Evolutionary conservation across 805 yeast species (phyloP).

Genomic region (Pichia thaimueangensis): DNA sequence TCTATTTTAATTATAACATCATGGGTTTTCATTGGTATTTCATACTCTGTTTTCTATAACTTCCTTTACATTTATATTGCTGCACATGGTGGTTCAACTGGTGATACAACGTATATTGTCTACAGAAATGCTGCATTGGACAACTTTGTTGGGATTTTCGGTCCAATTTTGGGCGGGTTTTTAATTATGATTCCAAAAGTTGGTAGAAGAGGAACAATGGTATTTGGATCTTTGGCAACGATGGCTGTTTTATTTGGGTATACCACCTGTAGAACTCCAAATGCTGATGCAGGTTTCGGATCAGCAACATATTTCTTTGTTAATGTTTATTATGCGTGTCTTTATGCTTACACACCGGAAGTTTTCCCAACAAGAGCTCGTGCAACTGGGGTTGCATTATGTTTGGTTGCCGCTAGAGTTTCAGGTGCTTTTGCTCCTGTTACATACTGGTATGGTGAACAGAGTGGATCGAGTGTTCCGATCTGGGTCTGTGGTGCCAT

Average conservation of each 20-base stretch:
- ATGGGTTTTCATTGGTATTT: slow-evolving; percentile 54
- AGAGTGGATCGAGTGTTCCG: slow-evolving; percentile 48
- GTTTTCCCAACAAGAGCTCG: slow-evolving; percentile 46
- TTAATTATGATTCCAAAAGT: slow-evolving; percentile 29
- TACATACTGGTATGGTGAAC: slow-evolving; percentile 43
- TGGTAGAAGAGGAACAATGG: slow-evolving; percentile 55
- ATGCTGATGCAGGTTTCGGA: slow-evolving; percentile 46
- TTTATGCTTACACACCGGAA: slow-evolving; percentile 65
- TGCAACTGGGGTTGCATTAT: slow-evolving; percentile 57
- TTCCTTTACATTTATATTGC: slow-evolving; percentile 48
- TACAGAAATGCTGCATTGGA: slow-evolving; percentile 45
- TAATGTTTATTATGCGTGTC: slow-evolving; percentile 48
- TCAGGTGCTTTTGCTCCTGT: slow-evolving; percentile 55
- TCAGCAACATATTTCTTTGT: slow-evolving; percentile 43
- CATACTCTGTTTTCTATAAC: slow-evolving; percentile 52
- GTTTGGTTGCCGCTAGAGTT: slow-evolving; percentile 48
- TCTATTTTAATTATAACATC: slow-evolving; percentile 41
- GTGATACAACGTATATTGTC: slow-evolving; percentile 32
- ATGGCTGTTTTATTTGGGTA: slow-evolving; percentile 58
- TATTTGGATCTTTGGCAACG: slow-evolving; percentile 43
- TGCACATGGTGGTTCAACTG: slow-evolving; percentile 43
- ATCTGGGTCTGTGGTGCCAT: slow-evolving; percentile 56
- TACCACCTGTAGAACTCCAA: slow-evolving; percentile 51
- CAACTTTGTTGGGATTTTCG: slow-evolving; percentile 42
- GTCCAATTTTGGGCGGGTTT: slow-evolving; percentile 48